phyloP scores from a whole-genome alignment of 441 rosid species.

The Theobroma grandiflorum region DNA sequence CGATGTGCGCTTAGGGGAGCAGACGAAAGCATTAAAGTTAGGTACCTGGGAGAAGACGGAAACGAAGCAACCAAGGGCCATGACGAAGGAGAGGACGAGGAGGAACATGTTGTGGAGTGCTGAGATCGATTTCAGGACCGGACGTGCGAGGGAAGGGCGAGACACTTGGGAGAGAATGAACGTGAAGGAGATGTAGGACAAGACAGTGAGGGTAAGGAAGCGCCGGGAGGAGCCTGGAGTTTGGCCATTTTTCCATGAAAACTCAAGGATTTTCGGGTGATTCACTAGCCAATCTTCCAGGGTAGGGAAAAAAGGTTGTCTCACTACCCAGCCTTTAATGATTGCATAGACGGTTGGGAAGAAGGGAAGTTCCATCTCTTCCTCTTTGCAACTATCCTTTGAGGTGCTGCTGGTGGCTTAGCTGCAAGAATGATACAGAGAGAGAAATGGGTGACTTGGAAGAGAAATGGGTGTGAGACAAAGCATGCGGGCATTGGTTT shows the following conservation, averaged over 20 bases:
- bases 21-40: constrained; percentile 42
- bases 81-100: constrained; percentile 49
- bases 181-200: constrained; percentile 34
- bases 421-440: not conserved
- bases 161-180: constrained; percentile 42
- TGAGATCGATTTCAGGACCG: constrained; percentile 61
- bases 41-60: constrained; percentile 48
- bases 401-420: not conserved
- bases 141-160: constrained; percentile 23
- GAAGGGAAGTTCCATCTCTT: constrained; percentile 17
- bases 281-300: constrained; percentile 63
- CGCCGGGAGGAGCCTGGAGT: constrained; percentile 69
- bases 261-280: constrained; percentile 64
- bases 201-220: constrained; percentile 50
- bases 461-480: not conserved
- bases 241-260: constrained; percentile 62
- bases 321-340: not conserved
- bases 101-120: constrained; percentile 67
- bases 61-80: constrained; percentile 70
- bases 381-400: not conserved
- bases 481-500: not conserved
- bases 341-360: constrained; percentile 6
- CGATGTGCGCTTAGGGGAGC: constrained; percentile 51
- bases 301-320: constrained; percentile 38
- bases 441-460: too few relatives aligned